Percentiles rank a stretch among this genome's conserved stretches.
Evolutionary conservation across 768 basidiomycete genomes (phyloP).

Genomic region (Tricholoma flavovirens): DNA sequence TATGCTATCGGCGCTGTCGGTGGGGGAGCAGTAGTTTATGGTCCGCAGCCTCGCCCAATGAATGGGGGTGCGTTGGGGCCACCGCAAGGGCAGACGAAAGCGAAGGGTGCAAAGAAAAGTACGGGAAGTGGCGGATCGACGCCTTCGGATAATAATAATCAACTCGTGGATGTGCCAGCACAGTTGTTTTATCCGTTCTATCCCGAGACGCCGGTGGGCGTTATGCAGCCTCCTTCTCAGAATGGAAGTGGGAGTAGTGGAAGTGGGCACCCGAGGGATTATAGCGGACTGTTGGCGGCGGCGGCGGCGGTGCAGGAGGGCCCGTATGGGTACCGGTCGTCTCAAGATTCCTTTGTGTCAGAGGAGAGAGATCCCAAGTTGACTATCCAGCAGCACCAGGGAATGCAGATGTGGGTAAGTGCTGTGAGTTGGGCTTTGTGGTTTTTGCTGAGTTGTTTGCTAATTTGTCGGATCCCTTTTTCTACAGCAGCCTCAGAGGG

Average conservation of each 20-base stretch:
- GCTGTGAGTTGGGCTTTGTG: slow-evolving; percentile 29
- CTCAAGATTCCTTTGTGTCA: slow-evolving; percentile 60
- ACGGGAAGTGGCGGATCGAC: slow-evolving; percentile 29
- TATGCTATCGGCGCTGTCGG: too few species aligned
- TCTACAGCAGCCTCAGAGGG: slow-evolving; percentile 10
- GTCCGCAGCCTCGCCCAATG: slow-evolving; percentile 33
- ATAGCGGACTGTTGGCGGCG: slow-evolving; percentile 50
- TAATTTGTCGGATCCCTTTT: not conserved
- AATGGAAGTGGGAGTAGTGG: not conserved
- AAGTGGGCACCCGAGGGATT: slow-evolving; percentile 30
- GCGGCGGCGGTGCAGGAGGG: slow-evolving; percentile 53
- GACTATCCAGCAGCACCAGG: slow-evolving; percentile 23
- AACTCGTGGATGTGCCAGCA: slow-evolving; percentile 61
- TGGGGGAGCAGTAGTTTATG: slow-evolving; percentile 19
- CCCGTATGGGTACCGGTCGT: slow-evolving; percentile 48
- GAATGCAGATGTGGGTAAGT: slow-evolving; percentile 32
- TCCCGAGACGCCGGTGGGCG: slow-evolving; percentile 40
- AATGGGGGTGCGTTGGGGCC: slow-evolving; percentile 22
- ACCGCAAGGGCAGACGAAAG: not conserved
- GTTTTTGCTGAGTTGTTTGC: not conserved
- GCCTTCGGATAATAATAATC: slow-evolving; percentile 33
- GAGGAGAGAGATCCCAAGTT: slow-evolving; percentile 53
- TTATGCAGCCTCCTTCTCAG: slow-evolving; percentile 7
- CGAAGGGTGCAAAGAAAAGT: slow-evolving; percentile 6
- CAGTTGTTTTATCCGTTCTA: slow-evolving; percentile 77